Percentiles rank a stretch among this genome's conserved stretches.
These are phyloP conservation scores for Colletotrichum spinosum DNA, from an alignment of 2,329 filamentous ascomycete species.

Conservation along the genomic window DNA sequence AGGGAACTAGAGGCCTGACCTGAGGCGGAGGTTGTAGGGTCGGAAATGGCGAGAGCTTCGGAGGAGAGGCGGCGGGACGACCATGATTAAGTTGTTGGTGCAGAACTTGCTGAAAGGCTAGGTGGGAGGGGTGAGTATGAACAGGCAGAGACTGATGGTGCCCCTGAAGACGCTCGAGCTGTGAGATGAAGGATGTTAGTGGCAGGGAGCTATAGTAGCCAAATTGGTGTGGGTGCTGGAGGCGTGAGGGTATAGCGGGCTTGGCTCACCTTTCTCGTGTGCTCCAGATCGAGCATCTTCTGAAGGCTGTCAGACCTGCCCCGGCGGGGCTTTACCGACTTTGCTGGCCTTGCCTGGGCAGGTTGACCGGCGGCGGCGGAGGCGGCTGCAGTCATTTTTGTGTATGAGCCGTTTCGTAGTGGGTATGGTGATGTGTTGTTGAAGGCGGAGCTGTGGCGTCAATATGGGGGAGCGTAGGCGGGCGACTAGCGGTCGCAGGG, in stretches of 20 bases:
- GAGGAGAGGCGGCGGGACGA: slow-evolving; percentile 16
- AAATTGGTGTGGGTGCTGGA: slow-evolving; percentile 22
- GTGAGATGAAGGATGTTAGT: slow-evolving; percentile 31
- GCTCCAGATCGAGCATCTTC: slow-evolving; percentile 70
- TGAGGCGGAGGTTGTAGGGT: slow-evolving; percentile 19
- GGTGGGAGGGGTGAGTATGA: slow-evolving; percentile 28
- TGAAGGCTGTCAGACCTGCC: slow-evolving; percentile 56
- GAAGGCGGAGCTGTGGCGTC: slow-evolving; percentile 25
- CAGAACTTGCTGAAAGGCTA: slow-evolving; percentile 35
- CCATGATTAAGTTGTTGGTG: slow-evolving; percentile 27
- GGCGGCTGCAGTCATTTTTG: slow-evolving; percentile 26
- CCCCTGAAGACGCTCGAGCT: slow-evolving; percentile 39
- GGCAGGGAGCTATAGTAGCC: slow-evolving; percentile 26
- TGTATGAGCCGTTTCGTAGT: neutral
- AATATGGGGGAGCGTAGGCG: slow-evolving; percentile 5
- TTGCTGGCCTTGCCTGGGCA: neutral
- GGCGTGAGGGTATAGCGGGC: slow-evolving; percentile 24
- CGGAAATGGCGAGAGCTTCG: slow-evolving; percentile 32
- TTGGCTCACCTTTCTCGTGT: slow-evolving; percentile 64
- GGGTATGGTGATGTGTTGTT: slow-evolving; percentile 13
- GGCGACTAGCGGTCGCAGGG: slow-evolving; percentile 21
- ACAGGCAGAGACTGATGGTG: slow-evolving; percentile 24
- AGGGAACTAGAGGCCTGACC: slow-evolving; percentile 26
- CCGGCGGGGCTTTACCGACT: slow-evolving; percentile 7
- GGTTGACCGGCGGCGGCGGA: neutral